Conservation (phyloP, 2,329 filamentous ascomycete species). For the Parascedosporium putredinis region DNA sequence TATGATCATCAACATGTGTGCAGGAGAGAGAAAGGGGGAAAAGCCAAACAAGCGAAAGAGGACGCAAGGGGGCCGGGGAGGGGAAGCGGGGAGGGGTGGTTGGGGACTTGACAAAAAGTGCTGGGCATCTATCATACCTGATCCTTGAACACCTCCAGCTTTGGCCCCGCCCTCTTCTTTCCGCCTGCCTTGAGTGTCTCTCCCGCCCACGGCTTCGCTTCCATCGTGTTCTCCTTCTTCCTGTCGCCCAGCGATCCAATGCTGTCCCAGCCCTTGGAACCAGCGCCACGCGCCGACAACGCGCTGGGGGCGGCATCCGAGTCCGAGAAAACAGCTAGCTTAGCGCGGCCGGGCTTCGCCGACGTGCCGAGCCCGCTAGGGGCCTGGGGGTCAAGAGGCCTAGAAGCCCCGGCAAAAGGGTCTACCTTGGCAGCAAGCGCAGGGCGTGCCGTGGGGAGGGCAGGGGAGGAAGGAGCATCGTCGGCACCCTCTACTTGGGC, state of each 20-base stretch:
- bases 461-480: conserved; percentile 73
- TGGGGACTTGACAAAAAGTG: no score
- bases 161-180: conserved; percentile 61
- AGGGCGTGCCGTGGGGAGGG: conserved; percentile 70
- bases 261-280: conserved; percentile 75
- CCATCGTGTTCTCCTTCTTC: conserved; percentile 86
- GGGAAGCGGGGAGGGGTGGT: conserved; percentile 11
- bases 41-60: no score
- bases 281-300: conserved; percentile 37
- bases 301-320: conserved; percentile 49
- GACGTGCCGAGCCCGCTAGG: conserved; percentile 38
- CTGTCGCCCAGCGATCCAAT: conserved; percentile 79
- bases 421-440: conserved; percentile 79
- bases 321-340: conserved; percentile 88
- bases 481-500: conserved; percentile 48
- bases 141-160: conserved; percentile 92
- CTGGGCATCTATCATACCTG: conserved; percentile 67
- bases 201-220: conserved; percentile 82
- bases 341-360: conserved; percentile 61
- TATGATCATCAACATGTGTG: conserved; percentile 77
- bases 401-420: conserved; percentile 56
- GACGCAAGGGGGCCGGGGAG: conserved; percentile 9
- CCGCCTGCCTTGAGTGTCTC: conserved; percentile 83
- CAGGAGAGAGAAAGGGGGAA: no score
- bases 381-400: conserved; percentile 55